Percentiles rank a stretch among this genome's conserved stretches.
Conservation (phyloP, 495 filamentous ascomycete genomes). For the Clavariopsis aquatica region DNA sequence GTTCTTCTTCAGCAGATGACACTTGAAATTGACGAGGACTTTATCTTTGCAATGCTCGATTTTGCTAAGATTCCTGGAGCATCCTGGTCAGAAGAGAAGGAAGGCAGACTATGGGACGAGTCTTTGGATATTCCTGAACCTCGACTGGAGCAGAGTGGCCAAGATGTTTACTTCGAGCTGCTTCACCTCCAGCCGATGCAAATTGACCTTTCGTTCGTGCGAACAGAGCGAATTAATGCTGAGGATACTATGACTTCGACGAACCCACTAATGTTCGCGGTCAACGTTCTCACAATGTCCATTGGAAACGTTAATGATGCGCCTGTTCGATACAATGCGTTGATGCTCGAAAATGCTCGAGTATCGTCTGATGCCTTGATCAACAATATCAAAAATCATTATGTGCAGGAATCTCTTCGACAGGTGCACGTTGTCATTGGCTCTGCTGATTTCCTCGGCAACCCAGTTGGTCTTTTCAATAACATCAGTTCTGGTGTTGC, state of each 20-base stretch:
- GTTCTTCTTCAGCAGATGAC: conserved; percentile 97
- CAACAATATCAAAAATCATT: conserved; percentile 85
- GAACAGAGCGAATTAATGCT: conserved; percentile 92
- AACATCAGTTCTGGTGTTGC: conserved; percentile 95
- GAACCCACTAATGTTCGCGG: conserved; percentile 95
- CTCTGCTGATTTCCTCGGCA: conserved; percentile 97
- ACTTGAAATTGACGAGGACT: conserved; percentile 95
- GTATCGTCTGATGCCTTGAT: conserved; percentile 82
- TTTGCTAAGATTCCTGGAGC: conserved; percentile 93
- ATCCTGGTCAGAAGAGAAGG: conserved; percentile 80
- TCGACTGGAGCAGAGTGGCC: conserved; percentile 73
- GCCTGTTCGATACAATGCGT: conserved; percentile 84
- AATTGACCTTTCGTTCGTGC: conserved; percentile 93
- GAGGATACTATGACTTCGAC: conserved; percentile 86
- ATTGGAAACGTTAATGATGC: conserved; percentile 98
- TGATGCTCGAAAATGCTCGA: conserved; percentile 93
- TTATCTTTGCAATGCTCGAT: conserved; percentile 92
- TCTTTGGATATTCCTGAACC: conserved; percentile 90
- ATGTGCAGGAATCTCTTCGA: conserved; percentile 91
- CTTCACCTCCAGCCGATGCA: conserved; percentile 98
- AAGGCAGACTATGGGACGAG: conserved; percentile 86
- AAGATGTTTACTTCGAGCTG: conserved; percentile 97
- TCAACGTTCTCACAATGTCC: conserved; percentile 98
- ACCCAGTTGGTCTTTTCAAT: conserved; percentile 96
- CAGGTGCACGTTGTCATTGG: conserved; percentile 96